Evolutionary conservation across 2,329 filamentous ascomycete species (phyloP).

Genomic region (Colletotrichum siamense): DNA sequence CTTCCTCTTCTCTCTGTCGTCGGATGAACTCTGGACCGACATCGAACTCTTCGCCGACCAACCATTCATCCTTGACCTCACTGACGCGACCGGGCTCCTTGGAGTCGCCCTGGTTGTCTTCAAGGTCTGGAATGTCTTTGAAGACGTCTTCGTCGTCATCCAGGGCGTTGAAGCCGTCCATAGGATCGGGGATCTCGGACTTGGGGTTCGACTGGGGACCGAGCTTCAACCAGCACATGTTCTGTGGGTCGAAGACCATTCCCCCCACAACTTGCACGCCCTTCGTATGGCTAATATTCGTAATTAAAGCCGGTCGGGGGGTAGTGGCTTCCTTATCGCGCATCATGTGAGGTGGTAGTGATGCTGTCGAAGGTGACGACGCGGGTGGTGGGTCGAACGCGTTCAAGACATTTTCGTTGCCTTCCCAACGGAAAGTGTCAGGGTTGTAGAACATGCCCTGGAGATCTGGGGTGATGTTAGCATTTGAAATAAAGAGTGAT

Average conservation of each 20-base stretch:
- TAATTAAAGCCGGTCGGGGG: constrained; percentile 81
- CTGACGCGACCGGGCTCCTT: constrained; percentile 59
- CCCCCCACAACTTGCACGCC: constrained; percentile 94
- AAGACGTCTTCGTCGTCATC: constrained; percentile 95
- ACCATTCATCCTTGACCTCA: constrained; percentile 77
- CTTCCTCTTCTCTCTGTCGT: constrained; percentile 89
- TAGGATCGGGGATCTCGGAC: constrained; percentile 58
- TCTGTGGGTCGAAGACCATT: constrained; percentile 97
- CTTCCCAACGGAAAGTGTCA: constrained; percentile 87
- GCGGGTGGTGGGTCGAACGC: constrained; percentile 74
- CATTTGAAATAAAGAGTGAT: not conserved
- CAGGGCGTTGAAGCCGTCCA: constrained; percentile 71
- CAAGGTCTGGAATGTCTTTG: constrained; percentile 90
- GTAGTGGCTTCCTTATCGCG: constrained; percentile 65
- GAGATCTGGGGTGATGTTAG: constrained; percentile 63
- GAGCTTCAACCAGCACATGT: constrained; percentile 97
- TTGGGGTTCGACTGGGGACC: constrained; percentile 51
- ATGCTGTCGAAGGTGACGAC: constrained; percentile 58
- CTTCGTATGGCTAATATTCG: constrained; percentile 83
- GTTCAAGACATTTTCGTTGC: constrained; percentile 85
- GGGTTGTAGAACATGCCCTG: constrained; percentile 98
- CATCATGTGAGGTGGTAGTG: constrained; percentile 44
- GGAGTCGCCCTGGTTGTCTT: constrained; percentile 65
- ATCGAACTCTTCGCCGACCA: constrained; percentile 95
- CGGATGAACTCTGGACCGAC: constrained; percentile 93